A percentile compares a stretch with the other conserved stretches of the same genome.
Conservation (phyloP, 2,329 filamentous ascomycete genomes). For the Aureobasidium melanogenum region DNA sequence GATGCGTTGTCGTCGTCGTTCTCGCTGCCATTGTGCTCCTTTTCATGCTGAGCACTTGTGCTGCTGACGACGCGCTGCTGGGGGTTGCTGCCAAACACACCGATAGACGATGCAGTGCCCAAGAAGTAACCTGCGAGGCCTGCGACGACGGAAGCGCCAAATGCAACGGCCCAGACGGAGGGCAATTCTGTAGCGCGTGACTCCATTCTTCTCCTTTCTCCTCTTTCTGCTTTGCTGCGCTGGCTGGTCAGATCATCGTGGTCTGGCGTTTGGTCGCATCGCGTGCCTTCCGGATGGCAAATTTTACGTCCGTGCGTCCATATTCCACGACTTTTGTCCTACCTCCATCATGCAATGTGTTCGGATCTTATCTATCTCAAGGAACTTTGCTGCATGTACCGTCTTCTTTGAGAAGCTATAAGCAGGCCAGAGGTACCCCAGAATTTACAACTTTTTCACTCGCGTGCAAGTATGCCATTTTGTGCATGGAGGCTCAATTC, state of each 20-base stretch:
- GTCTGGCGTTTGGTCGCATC: slow-evolving; percentile 3
- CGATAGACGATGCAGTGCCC: slow-evolving; percentile 57
- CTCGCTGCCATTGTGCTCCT: slow-evolving; percentile 20
- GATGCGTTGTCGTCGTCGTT: slow-evolving; percentile 32
- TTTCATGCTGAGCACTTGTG: slow-evolving; percentile 14
- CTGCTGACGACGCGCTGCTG: slow-evolving; percentile 2
- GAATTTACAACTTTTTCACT: slow-evolving; percentile 4
- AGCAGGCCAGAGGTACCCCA: slow-evolving; percentile 1
- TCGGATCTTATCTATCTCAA: slow-evolving; percentile 4
- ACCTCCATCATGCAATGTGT: background rate
- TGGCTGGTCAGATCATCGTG: background rate
- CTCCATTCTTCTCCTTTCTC: slow-evolving; percentile 4
- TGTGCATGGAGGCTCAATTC: background rate
- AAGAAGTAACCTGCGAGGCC: slow-evolving; percentile 69
- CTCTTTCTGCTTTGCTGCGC: slow-evolving; percentile 5
- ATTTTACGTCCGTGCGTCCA: background rate
- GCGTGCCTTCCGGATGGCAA: background rate
- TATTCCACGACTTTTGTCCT: background rate
- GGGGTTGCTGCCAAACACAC: slow-evolving; percentile 47
- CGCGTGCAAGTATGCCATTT: background rate
- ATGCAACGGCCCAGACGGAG: slow-evolving; percentile 51
- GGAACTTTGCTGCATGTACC: background rate
- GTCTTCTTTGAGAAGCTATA: background rate
- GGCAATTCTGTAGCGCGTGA: slow-evolving; percentile 30
- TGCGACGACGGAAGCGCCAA: slow-evolving; percentile 65